phyloP scores from a whole-genome alignment of 2,329 filamentous ascomycete species.

The Pyricularia grisea region DNA sequence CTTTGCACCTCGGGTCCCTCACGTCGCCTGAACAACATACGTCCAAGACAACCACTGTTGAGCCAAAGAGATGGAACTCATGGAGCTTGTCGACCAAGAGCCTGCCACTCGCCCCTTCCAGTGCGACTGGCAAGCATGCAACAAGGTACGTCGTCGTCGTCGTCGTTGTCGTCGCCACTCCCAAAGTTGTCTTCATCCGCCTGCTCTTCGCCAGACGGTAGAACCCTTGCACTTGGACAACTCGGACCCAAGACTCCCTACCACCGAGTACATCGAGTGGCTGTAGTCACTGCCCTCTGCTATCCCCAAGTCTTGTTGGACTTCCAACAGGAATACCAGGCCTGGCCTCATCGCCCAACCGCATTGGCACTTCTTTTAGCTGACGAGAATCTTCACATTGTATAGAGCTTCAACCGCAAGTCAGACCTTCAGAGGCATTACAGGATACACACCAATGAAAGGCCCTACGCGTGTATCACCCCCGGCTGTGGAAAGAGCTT shows the following conservation, averaged over 20 bases:
- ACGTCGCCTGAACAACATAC: conserved; percentile 5
- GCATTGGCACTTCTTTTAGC: background rate
- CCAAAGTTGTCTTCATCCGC: background rate
- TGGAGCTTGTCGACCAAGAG: conserved; percentile 57
- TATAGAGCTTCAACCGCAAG: conserved; percentile 64
- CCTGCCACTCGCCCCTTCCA: conserved; percentile 51
- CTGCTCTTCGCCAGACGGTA: background rate
- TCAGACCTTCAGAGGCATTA: conserved; percentile 63
- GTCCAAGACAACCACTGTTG: conserved; percentile 9
- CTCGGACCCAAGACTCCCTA: too few species aligned
- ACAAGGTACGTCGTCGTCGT: conserved; percentile 38
- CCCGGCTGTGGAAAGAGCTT: conserved; percentile 60
- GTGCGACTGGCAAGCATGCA: conserved; percentile 54
- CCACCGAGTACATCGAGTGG: background rate
- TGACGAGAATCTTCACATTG: conserved; percentile 9
- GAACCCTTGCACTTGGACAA: conserved; percentile 5
- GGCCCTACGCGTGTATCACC: conserved; percentile 53
- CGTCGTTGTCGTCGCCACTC: conserved; percentile 4
- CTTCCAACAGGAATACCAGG: background rate
- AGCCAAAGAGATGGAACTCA: conserved; percentile 45
- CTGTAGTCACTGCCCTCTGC: too few species aligned
- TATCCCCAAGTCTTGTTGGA: background rate
- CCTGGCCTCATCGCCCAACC: background rate
- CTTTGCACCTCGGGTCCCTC: conserved; percentile 5
- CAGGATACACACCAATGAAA: conserved; percentile 63